Evolutionary conservation across 75 land plant genomes (phyloP), one percentile per base, ranked within the genome.

Genomic region (Picea sitchensis): DNA sequence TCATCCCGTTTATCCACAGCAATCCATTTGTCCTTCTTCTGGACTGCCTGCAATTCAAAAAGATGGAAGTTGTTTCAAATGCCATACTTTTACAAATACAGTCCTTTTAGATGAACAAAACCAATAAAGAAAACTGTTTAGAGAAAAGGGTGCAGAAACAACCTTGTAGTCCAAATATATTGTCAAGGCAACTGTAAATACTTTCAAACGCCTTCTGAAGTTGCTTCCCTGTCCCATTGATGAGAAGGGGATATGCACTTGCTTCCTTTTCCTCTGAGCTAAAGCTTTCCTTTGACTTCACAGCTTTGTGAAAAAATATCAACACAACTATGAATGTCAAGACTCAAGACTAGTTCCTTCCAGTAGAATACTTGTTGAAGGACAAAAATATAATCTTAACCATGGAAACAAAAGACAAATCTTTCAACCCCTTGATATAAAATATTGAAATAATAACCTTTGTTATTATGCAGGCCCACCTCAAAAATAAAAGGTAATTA

Each of bases 141-240:
- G 41, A 47, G 58, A 31, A 38, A 72, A 61, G 47, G 14, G 59
- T 3, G 11, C 5, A 36, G 17, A 59, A 1, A 15, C 23, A 80
- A 94, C 98, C 94, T 91, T 96, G 62, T 96, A 96, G 77, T 96
- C 98, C 15, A 94, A 75, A 78, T 92, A 96, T 18, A 96, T 84
- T 21, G 87, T 20, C 58, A 94, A n/a, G 47, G 98, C 97, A 60
- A 89, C 72, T 31, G 89, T 80, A 76, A 96, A 96, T 11, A 96
- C 91, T 81, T 81, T 95, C 81, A 92, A 15, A 9, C 92, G 94
- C 77, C 98, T 83, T 76, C 76, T 75, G 80, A 79, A 86, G 17
- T 80, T 82, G 83, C 65, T 88, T 78, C 92, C 92, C 98, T 90
- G 94, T 82, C 89, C 98, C 98, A 95, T 95, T 44, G 74, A 71